phyloP scores from a whole-genome alignment of 306 rosid genomes.

The Inga oerstediana region DNA sequence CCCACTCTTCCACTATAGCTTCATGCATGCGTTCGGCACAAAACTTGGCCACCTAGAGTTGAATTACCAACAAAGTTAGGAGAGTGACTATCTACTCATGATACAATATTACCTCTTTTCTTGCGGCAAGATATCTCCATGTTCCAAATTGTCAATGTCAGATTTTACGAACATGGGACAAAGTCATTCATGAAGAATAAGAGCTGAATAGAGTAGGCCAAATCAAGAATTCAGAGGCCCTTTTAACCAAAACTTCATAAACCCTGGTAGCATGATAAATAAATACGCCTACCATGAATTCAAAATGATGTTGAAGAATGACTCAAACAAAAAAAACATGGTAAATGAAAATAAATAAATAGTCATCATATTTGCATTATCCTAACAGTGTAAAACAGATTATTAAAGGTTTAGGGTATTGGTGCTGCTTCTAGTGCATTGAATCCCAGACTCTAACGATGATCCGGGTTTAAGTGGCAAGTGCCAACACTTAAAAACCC shows the following conservation, averaged over 20 bases:
- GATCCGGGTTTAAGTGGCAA: background rate
- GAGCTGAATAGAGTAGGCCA: background rate
- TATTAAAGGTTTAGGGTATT: background rate
- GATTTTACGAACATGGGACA: background rate
- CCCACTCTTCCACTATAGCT: constrained; percentile 82
- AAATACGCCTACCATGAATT: background rate
- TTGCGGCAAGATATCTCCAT: background rate
- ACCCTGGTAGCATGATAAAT: background rate
- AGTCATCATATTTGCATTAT: background rate
- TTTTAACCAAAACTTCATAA: constrained; percentile 1
- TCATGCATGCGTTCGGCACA: constrained; percentile 84
- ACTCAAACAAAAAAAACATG: background rate
- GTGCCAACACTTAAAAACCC: background rate
- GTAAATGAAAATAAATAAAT: background rate
- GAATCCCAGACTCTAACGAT: background rate
- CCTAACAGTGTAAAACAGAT: background rate
- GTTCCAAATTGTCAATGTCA: background rate
- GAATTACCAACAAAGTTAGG: constrained; percentile 36
- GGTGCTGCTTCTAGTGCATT: background rate
- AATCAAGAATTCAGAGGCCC: constrained; percentile 15
- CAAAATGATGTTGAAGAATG: background rate
- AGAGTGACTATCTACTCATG: constrained; percentile 17
- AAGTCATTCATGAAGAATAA: constrained; percentile 14
- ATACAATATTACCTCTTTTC: background rate
- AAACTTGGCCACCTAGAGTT: constrained; percentile 78